phyloP scores from a whole-genome alignment of 768 basidiomycete genomes.

The Tubosaeta sp. region DNA sequence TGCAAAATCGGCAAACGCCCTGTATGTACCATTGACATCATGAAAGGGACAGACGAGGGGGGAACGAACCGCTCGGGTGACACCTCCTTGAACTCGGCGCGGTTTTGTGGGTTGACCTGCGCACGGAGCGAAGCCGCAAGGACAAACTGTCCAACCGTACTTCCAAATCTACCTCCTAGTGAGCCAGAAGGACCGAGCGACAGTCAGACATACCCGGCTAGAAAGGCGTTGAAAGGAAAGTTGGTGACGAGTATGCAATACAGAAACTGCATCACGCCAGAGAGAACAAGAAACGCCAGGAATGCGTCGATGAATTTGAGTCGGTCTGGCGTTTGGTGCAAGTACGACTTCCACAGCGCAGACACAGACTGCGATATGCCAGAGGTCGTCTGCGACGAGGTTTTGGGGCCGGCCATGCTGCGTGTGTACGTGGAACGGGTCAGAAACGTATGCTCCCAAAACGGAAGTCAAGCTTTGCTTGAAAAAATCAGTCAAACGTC shows the following conservation, averaged over 20 bases:
- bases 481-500: conserved; percentile 4
- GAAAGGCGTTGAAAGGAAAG: conserved; percentile 96
- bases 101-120: conserved; percentile 87
- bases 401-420: conserved; percentile 37
- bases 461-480: conserved; percentile 3
- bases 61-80: conserved; percentile 83
- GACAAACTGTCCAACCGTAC: conserved; percentile 96
- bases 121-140: conserved; percentile 86
- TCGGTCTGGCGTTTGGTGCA: conserved; percentile 68
- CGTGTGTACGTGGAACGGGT: conserved; percentile 21
- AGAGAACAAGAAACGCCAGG: conserved; percentile 86
- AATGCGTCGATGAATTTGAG: conserved; percentile 95
- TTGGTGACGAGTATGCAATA: conserved; percentile 90
- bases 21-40: conserved; percentile 28
- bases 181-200: neutral
- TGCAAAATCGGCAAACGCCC: conserved; percentile 96
- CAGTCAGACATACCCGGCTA: conserved; percentile 71
- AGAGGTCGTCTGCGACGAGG: conserved; percentile 16
- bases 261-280: conserved; percentile 84
- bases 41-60: neutral
- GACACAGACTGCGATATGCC: conserved; percentile 35
- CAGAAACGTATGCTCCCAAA: conserved; percentile 8
- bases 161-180: conserved; percentile 67
- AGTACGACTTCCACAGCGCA: conserved; percentile 75
- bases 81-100: conserved; percentile 78